Evolutionary conservation across 1,139 yeast species (phyloP).

Genomic region (Hyphopichia khmerensis): DNA sequence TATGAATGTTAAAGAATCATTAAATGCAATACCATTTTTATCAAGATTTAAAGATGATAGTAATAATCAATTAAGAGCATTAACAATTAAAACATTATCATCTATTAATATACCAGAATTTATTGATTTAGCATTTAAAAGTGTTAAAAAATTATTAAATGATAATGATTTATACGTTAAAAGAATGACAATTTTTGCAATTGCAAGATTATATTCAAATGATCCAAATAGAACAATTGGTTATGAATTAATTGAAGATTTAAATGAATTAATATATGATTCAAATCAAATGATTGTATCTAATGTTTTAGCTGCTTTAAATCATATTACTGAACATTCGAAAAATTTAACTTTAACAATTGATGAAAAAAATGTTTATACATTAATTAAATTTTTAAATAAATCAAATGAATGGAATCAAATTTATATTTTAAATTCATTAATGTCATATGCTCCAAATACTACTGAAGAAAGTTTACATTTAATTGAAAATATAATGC

Average conservation of each 20-base stretch:
- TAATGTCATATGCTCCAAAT: slow-evolving; percentile 73
- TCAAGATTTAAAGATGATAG: slow-evolving; percentile 46
- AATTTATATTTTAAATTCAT: slow-evolving; percentile 63
- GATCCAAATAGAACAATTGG: slow-evolving; percentile 49
- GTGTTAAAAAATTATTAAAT: slow-evolving; percentile 32
- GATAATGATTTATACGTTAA: slow-evolving; percentile 64
- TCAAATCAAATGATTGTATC: slow-evolving; percentile 65
- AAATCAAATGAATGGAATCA: slow-evolving; percentile 83
- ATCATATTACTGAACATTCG: slow-evolving; percentile 61
- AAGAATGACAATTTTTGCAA: slow-evolving; percentile 67
- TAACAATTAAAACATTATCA: slow-evolving; percentile 67
- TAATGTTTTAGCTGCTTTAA: slow-evolving; percentile 69
- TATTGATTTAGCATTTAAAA: slow-evolving; percentile 30
- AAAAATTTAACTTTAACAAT: slow-evolving; percentile 51
- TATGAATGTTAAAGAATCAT: slow-evolving; percentile 52
- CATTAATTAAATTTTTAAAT: slow-evolving; percentile 47
- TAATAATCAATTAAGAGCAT: slow-evolving; percentile 33
- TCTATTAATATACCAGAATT: slow-evolving; percentile 57
- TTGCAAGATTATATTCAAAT: slow-evolving; percentile 65
- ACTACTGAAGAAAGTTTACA: slow-evolving; percentile 61
- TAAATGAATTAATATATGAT: slow-evolving; percentile 60
- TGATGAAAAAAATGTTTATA: slow-evolving; percentile 54
- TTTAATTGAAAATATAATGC: slow-evolving; percentile 66
- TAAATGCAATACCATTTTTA: slow-evolving; percentile 57
- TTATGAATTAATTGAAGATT: slow-evolving; percentile 47